These are phyloP conservation scores for Ceratobasidium theobromae DNA, from an alignment of 1,284 basidiomycete genomes.

Conservation along the genomic window DNA sequence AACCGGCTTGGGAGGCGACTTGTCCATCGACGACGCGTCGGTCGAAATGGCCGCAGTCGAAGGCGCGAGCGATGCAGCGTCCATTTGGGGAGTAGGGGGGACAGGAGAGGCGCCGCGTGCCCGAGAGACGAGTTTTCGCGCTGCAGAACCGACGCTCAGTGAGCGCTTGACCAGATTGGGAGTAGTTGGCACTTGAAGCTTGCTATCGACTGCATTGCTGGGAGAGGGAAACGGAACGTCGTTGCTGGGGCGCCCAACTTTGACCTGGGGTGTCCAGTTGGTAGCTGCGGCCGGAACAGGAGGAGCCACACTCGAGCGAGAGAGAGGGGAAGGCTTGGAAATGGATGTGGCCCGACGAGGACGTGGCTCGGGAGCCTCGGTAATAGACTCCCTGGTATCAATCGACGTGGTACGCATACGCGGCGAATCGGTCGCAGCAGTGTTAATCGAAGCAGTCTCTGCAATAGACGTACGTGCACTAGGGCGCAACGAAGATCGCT, in stretches of 20 bases:
- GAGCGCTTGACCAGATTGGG: slow-evolving; percentile 2
- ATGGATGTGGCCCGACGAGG: slow-evolving; percentile 13
- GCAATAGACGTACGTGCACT: background rate
- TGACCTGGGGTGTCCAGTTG: background rate
- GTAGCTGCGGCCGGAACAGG: background rate
- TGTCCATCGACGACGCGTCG: background rate
- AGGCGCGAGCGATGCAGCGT: background rate
- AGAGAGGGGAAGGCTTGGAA: slow-evolving; percentile 3
- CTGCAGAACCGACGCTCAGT: slow-evolving; percentile 23
- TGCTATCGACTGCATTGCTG: background rate
- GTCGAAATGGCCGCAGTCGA: background rate
- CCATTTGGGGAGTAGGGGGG: background rate
- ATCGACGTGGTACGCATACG: slow-evolving; percentile 11
- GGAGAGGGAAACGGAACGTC: slow-evolving; percentile 19
- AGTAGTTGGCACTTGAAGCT: background rate
- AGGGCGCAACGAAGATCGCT: slow-evolving; percentile 16
- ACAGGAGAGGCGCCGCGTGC: slow-evolving; percentile 9
- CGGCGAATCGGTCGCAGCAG: background rate
- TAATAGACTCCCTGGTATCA: background rate
- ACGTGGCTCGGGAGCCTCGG: background rate
- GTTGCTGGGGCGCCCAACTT: background rate
- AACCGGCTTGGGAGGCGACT: background rate
- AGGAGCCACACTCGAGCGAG: background rate
- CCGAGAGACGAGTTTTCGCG: background rate
- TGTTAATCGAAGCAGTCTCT: background rate